A percentile compares a stretch with the other conserved stretches of the same genome.
These are phyloP conservation scores for Zygosaccharomyces bisporus DNA, from an alignment of 805 yeast genomes.

Conservation along the genomic window DNA sequence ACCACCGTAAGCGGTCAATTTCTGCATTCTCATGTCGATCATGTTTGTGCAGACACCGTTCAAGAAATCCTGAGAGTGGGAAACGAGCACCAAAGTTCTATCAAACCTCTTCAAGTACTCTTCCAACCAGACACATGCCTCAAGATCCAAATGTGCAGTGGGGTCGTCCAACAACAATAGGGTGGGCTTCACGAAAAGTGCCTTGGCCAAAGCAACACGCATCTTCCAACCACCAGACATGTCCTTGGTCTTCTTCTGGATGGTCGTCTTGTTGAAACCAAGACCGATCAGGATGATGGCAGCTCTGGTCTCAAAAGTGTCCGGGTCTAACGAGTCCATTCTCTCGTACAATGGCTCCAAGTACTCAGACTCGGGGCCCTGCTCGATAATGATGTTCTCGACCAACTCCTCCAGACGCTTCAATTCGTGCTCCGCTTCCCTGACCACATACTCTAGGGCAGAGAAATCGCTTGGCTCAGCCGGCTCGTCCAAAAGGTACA, in stretches of 20 bases:
- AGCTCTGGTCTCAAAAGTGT: conserved; percentile 95
- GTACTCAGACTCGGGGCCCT: conserved; percentile 87
- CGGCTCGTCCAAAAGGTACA: conserved; percentile 93
- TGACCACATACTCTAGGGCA: conserved; percentile 93
- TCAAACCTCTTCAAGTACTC: conserved; percentile 94
- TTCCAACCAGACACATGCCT: conserved; percentile 99
- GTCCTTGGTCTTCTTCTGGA: conserved; percentile 91
- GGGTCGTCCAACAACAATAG: conserved; percentile 94
- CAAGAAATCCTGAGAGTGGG: conserved; percentile 98
- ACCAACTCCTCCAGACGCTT: conserved; percentile 87
- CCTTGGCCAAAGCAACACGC: conserved; percentile 98
- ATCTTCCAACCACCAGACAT: conserved; percentile 99
- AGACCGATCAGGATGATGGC: conserved; percentile 94
- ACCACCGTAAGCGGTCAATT: conserved; percentile 83
- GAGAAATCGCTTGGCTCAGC: conserved; percentile 90
- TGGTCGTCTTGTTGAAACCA: conserved; percentile 86
- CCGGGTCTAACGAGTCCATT: conserved; percentile 92
- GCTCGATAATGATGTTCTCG: conserved; percentile 82
- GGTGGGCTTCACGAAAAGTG: conserved; percentile 96
- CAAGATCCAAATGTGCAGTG: conserved; percentile 98
- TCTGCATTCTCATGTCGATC: conserved; percentile 93
- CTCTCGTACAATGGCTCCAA: conserved; percentile 91
- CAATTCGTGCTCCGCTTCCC: conserved; percentile 92
- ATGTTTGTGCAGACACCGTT: conserved; percentile 98
- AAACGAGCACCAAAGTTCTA: conserved; percentile 86